Base-by-base conservation (phyloP, 768 basidiomycete genomes). In the Amanita fuliginea region DNA sequence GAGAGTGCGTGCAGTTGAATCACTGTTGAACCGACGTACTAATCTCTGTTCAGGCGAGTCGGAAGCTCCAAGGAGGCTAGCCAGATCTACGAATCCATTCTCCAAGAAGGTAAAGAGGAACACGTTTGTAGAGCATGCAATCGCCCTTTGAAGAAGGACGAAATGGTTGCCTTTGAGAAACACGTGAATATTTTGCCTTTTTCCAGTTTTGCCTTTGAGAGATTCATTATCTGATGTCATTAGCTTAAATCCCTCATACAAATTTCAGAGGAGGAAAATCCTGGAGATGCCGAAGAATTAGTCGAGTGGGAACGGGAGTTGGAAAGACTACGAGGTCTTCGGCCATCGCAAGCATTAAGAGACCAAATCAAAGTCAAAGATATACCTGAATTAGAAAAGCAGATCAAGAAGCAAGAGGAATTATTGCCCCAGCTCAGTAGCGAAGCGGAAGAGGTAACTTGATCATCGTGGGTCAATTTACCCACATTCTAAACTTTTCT, bases 71-170 rank as follows among this genome's bases (percentile, higher is more conserved):
- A 59, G 26, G 67, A 66, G 10, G 62, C 63, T 2, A 65, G 63
- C 33, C 46, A 62, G 19, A 69, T 75, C 32, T 94, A 78, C 50
- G 68, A 80, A 50, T 60, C 62, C 1, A 56, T 88, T 26, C 69
- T 90, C 35, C 64, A 68, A 13, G 62, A 64, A 1, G 88, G 85
- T 30, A 77, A 76, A 59, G 67, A 71, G 44, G 76, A 82, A 53
- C 81, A 84, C 58, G 63, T 71, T 0, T 99, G 95, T 58, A 69
- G 76, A 9, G 81, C 80, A 6, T 98, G 95, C 60, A 79, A 81
- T 56, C 77, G 93, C 1, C 70, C 69, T 34, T 65, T 97, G 59
- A 67, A 75, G 18, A 73, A 75, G 44, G 59, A 62, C 9, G 72
- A 76, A 52, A 54, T 74, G 41, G 18, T 28, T 49, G 42, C 21